Evolutionary conservation across 2,329 filamentous ascomycete species (phyloP), one percentile per base, ranked within the genome.

Genomic region (Calonectria pseudoturangicola): DNA sequence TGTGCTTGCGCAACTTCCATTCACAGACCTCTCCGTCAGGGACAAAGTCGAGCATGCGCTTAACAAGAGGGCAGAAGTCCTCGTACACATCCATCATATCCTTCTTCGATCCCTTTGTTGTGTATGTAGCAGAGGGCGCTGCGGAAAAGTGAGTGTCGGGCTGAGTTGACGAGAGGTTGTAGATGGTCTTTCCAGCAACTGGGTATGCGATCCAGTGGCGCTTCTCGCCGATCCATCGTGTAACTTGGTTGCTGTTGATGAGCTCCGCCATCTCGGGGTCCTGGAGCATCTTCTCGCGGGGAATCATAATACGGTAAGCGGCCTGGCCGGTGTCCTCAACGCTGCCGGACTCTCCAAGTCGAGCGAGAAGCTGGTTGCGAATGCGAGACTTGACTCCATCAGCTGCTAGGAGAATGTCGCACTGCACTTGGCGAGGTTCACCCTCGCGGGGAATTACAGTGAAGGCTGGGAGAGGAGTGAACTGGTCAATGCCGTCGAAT

Each of bases 191-290:
- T 79, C 88, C 89, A 73, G 90, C 88, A 51, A 96, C 92, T 0
- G 93, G 92, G 81, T 96, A 96, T 0, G 93, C 93, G 77, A 96
- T 94, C 82, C 95, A 93, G 83, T 96, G 94, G 1, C 93, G 89
- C 77, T 90, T 90, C 80, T 92, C 91, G 39, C 94, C 94, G 65
- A 96, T 93, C 94, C 93, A 96, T 63, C 94, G 89, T 47, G 92
- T 92, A 3, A 93, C 93, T 62, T 89, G 87, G 78, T 95, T 90
- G 51, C 88, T 87, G 76, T 94, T 90, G 27, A 96, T 87, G 12
- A 95, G 87, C n/a, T 85, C 87, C 66, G 92, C 86, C 74, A 95
- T 87, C 78, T 94, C 93, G 0, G 93, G 89, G 79, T 95, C 93
- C 27, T 88, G 76, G 71, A 87, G 84, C 90, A 95, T 93, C 75